These are phyloP conservation scores for Coprinopsis cinerea DNA, from an alignment of 768 basidiomycete genomes.

Conservation along the genomic window DNA sequence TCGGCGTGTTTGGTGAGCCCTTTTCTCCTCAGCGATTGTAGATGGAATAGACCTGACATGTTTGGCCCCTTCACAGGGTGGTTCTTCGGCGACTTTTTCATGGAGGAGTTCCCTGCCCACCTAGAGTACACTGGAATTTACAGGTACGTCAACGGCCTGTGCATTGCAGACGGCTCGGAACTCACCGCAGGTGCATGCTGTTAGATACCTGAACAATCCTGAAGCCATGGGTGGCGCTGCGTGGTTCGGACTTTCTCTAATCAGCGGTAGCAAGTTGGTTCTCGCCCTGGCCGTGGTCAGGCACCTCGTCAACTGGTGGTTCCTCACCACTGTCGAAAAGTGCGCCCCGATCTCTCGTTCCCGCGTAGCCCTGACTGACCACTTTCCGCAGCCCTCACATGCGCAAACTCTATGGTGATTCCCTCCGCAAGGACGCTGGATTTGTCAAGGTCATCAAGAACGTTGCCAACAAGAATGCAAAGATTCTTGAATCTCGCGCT, in stretches of 20 bases:
- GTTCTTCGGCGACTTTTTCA: slow-evolving; percentile 98
- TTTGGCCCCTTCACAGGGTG: slow-evolving; percentile 52
- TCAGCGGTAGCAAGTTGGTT: slow-evolving; percentile 91
- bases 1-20: slow-evolving; percentile 89
- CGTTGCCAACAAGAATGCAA: slow-evolving; percentile 80
- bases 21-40: background rate
- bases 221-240: slow-evolving; percentile 95
- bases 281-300: slow-evolving; percentile 78
- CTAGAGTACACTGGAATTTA: slow-evolving; percentile 97
- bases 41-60: background rate
- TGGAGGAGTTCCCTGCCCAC: slow-evolving; percentile 85
- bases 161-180: background rate
- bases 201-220: slow-evolving; percentile 87
- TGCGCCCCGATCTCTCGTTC: slow-evolving; percentile 33
- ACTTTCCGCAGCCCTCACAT: slow-evolving; percentile 79
- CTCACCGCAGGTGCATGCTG: background rate
- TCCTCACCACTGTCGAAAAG: slow-evolving; percentile 89
- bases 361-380: slow-evolving; percentile 3
- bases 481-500: slow-evolving; percentile 67
- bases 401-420: slow-evolving; percentile 91
- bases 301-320: slow-evolving; percentile 93
- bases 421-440: slow-evolving; percentile 91
- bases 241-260: slow-evolving; percentile 88
- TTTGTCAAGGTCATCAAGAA: slow-evolving; percentile 97
- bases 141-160: slow-evolving; percentile 40